Percentiles rank a stretch among this genome's conserved stretches.
Evolutionary conservation across 257 asterid genomes (phyloP).

Genomic region (Primulina tabacum): DNA sequence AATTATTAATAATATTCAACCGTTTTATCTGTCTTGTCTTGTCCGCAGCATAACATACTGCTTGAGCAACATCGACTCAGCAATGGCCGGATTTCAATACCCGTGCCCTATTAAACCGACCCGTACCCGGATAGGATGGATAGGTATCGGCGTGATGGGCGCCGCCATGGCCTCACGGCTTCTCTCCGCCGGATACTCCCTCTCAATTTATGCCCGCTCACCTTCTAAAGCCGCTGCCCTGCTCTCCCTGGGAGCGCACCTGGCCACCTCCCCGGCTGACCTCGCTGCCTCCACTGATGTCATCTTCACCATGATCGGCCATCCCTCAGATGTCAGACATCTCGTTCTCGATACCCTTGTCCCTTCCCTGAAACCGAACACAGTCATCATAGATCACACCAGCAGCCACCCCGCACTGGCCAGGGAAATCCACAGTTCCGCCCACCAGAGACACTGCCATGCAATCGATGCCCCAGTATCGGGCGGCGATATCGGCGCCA

Average conservation of each 20-base stretch:
- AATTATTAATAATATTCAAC: too few species aligned
- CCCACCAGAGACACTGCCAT: constrained; percentile 42
- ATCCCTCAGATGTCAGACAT: constrained; percentile 82
- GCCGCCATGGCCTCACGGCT: constrained; percentile 82
- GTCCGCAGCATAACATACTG: too few species aligned
- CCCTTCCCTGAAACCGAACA: constrained; percentile 45
- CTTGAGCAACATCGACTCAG: not conserved
- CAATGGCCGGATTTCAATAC: constrained; percentile 34
- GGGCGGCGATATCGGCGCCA: constrained; percentile 84
- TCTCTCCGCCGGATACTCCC: constrained; percentile 69
- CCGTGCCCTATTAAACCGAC: constrained; percentile 47
- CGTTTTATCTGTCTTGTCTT: too few species aligned
- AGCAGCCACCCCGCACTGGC: constrained; percentile 77
- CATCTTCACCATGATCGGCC: constrained; percentile 77
- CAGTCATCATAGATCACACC: constrained; percentile 69
- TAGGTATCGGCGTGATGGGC: constrained; percentile 94
- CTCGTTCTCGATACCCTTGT: constrained; percentile 53
- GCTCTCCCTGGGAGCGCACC: constrained; percentile 66
- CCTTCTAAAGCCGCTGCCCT: constrained; percentile 55
- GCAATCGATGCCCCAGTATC: constrained; percentile 85
- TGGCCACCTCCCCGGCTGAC: constrained; percentile 45
- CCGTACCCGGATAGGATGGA: constrained; percentile 79
- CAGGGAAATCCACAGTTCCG: constrained; percentile 38
- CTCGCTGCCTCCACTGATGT: constrained; percentile 54
- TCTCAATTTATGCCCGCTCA: constrained; percentile 67